Percentiles rank a stretch among this genome's conserved stretches.
phyloP scores from a whole-genome alignment of 371 early-diverging fungal genomes.

The Mortierella sp. region DNA sequence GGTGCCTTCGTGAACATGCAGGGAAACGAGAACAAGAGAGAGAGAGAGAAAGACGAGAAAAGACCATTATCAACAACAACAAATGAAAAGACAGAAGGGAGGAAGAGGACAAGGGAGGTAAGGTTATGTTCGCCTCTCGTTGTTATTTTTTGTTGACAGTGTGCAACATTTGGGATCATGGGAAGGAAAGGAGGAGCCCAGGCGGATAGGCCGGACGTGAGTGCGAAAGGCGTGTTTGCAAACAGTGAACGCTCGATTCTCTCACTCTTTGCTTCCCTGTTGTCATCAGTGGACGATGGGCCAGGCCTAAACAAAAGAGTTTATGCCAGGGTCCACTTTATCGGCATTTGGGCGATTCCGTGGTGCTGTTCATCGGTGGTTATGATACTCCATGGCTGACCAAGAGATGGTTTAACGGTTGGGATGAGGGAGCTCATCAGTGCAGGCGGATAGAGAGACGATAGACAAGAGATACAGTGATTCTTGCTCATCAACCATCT shows the following conservation, averaged over 20 bases:
- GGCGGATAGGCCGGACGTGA: not conserved
- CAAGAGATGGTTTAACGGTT: too few relatives aligned
- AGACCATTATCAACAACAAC: not conserved
- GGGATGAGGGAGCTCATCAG: too few relatives aligned
- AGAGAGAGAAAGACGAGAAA: not conserved
- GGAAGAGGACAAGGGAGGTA: not conserved
- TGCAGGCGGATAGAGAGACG: too few relatives aligned
- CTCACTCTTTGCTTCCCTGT: not conserved
- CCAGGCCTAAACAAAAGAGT: not conserved
- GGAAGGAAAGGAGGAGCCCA: not conserved
- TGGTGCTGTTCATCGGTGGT: not conserved
- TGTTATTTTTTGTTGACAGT: not conserved
- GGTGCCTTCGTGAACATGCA: not conserved
- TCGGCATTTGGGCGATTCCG: not conserved
- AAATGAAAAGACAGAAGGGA: not conserved
- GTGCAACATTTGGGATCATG: not conserved
- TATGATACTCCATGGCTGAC: not conserved
- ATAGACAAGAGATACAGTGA: too few relatives aligned
- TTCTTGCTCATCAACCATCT: too few relatives aligned
- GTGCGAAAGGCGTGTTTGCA: not conserved
- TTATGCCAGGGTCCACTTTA: constrained; percentile 5
- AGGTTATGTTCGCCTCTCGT: not conserved
- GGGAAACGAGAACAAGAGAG: not conserved
- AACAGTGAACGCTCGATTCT: not conserved
- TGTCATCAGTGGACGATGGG: not conserved